Base-by-base conservation (phyloP, 2,329 filamentous ascomycete genomes). In the Phyllosticta paracitricarpa region DNA sequence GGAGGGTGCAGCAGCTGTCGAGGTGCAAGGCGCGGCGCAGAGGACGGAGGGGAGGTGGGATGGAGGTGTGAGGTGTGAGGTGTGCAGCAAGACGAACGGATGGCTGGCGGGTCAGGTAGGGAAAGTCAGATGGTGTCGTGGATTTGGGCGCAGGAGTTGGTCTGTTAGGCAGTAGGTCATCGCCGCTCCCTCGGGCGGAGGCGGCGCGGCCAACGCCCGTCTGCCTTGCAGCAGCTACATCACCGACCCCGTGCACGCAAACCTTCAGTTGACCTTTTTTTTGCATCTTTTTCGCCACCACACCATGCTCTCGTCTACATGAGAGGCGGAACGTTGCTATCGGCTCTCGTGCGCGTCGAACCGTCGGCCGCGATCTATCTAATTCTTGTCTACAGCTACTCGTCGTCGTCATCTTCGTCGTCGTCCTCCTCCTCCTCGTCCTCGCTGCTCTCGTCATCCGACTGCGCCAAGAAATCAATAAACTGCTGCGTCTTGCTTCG, bases 401-500 rank as follows among this genome's bases (percentile, higher is more conserved):
- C 59, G 22, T 57, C 59, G 14, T 61, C 59, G 12, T 66, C 64
- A 2, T 68, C 66, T 2, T 66, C 64, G 19, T 59, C 61, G 19
- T 68, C 71, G 24, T 77, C 74, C 0, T 70, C 72, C 9, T 79
- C 78, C 6, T 79, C 78, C 48, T 84, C 83, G 1, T 86, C 84
- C 6, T 84, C 84, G 12, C 78, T 75, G 5, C 79, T 79, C 6
- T 85, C 84, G 1, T 88, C 87, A n/a, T 86, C 85, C 63, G 85
- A 85, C 64, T 86, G 85, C 40, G 82, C 79, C 85, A 92, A 90
- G 56, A 75, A 76, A 69, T 95, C 89, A 54, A 97, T 86, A 72
- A 97, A 84, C 58, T 86, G 84, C 68, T 84, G 81, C 62, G 89
- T 91, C 76, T 89, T 89, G 63, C 83, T 83, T 71, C 87, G 86